Base-by-base conservation (phyloP, 768 basidiomycete species). In the Rhodosporidiobolus sp. region DNA sequence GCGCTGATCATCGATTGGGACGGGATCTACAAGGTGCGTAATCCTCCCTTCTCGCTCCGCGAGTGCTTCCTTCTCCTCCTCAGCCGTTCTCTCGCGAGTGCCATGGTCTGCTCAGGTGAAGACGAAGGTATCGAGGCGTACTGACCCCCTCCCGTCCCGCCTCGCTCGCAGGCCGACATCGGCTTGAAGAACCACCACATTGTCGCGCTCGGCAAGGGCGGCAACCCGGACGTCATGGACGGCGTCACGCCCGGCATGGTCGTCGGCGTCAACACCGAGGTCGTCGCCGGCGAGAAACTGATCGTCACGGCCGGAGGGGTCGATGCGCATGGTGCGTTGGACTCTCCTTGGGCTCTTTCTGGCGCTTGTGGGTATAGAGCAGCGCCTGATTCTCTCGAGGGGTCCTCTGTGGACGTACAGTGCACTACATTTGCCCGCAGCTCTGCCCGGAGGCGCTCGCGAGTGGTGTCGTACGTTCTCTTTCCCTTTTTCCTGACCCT, bases 371-470 rank as follows among this genome's bases (percentile, higher is more conserved):
- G n/a, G n/a, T n/a, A n/a, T n/a, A n/a, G n/a, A n/a, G n/a, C n/a
- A n/a, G n/a, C n/a, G n/a, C n/a, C n/a, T n/a, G n/a, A n/a, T n/a
- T n/a, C n/a, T n/a, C n/a, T n/a, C n/a, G n/a, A n/a, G n/a, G n/a
- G n/a, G n/a, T n/a, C n/a, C 38, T 17, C 6, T 6, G 24, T 34
- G 24, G n/a, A 0, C 14, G 22, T 11, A 6, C n/a, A 73, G 76
- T 77, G 2, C 95, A 98, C 82, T 97, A 88, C 82, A 98, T 99
- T 77, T 97, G 91, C 78, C 92, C 95, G 11, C 92, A 96, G 78
- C 89, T 91, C 69, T 92, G 94, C 52, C 84, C 85, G 9, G 96
- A 98, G 82, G 70, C 73, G 32, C 45, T 76, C 22, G 76, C 70
- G 24, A 67, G 63, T 12, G 76, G 74, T 1, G 75, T 65, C 59